Evolutionary conservation across 495 filamentous ascomycete species (phyloP).

Genomic region (Umbilicaria muhlenbergii): DNA sequence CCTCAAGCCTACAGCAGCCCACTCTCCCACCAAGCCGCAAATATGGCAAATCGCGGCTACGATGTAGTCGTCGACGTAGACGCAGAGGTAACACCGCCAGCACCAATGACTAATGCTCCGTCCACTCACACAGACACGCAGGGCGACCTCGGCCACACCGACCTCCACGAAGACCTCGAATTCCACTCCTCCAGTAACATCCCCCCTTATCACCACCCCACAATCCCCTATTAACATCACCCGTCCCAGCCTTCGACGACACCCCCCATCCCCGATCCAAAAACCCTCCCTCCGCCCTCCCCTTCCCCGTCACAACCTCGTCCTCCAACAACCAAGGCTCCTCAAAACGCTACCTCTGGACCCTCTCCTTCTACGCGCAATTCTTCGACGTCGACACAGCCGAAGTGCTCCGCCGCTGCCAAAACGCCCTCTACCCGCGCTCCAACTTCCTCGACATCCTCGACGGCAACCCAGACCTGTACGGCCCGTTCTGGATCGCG

Average conservation of each 20-base stretch:
- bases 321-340: constrained; percentile 12
- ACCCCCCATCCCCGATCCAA: constrained; percentile 37
- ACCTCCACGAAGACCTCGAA: constrained; percentile 96
- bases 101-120: neutral
- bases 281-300: constrained; percentile 40
- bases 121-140: constrained; percentile 21
- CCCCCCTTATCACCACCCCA: neutral
- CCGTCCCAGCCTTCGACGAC: constrained; percentile 33
- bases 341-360: constrained; percentile 83
- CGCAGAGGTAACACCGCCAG: constrained; percentile 47
- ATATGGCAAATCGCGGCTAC: constrained; percentile 76
- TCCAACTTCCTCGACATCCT: constrained; percentile 91
- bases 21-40: neutral
- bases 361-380: constrained; percentile 83
- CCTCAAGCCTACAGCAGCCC: no score
- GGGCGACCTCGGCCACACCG: constrained; percentile 96
- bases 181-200: constrained; percentile 79
- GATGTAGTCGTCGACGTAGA: constrained; percentile 97
- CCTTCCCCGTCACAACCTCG: constrained; percentile 43
- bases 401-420: constrained; percentile 68
- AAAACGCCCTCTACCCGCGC: constrained; percentile 70
- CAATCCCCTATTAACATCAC: neutral
- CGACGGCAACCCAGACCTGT: constrained; percentile 94
- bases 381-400: constrained; percentile 96
- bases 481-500: constrained; percentile 95